Conservation (phyloP, 1,139 yeast species). For the Saccharomyces pastorianus region DNA sequence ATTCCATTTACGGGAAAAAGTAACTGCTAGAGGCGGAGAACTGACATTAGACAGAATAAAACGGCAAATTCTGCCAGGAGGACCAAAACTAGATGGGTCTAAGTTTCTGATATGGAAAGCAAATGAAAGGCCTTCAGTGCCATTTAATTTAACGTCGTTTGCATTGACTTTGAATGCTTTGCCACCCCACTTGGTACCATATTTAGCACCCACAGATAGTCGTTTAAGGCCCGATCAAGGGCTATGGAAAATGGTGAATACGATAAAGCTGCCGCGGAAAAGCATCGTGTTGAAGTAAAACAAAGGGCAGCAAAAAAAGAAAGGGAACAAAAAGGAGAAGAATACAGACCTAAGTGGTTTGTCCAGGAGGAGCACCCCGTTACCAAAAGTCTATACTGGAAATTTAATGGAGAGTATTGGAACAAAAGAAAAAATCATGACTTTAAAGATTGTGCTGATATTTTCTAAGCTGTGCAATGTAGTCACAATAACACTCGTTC, state of each 20-base stretch:
- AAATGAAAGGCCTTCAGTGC: constrained; percentile 73
- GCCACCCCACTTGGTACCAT: constrained; percentile 46
- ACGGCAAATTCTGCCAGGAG: constrained; percentile 7
- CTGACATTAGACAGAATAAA: constrained; percentile 10
- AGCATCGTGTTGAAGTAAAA: constrained; percentile 82
- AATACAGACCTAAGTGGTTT: constrained; percentile 73
- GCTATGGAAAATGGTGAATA: constrained; percentile 96
- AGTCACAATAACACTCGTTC: background rate
- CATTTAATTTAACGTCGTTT: constrained; percentile 86
- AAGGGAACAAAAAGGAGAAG: constrained; percentile 49
- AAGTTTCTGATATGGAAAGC: constrained; percentile 82
- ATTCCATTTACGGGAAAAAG: constrained; percentile 72
- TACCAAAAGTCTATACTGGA: constrained; percentile 77
- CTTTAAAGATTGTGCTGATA: constrained; percentile 44
- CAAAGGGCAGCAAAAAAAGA: constrained; percentile 72
- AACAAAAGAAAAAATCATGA: constrained; percentile 47
- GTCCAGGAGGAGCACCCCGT: constrained; percentile 62
- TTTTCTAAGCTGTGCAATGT: constrained; percentile 33
- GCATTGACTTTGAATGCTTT: constrained; percentile 84
- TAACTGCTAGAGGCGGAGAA: constrained; percentile 23
- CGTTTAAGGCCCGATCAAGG: constrained; percentile 95
- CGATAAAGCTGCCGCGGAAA: constrained; percentile 78
- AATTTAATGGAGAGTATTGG: constrained; percentile 76
- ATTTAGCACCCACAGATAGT: constrained; percentile 87
- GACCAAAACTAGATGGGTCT: constrained; percentile 42